Evolutionary conservation across 2,329 filamentous ascomycete species (phyloP).

Genomic region (Teratosphaeria epicoccoides): DNA sequence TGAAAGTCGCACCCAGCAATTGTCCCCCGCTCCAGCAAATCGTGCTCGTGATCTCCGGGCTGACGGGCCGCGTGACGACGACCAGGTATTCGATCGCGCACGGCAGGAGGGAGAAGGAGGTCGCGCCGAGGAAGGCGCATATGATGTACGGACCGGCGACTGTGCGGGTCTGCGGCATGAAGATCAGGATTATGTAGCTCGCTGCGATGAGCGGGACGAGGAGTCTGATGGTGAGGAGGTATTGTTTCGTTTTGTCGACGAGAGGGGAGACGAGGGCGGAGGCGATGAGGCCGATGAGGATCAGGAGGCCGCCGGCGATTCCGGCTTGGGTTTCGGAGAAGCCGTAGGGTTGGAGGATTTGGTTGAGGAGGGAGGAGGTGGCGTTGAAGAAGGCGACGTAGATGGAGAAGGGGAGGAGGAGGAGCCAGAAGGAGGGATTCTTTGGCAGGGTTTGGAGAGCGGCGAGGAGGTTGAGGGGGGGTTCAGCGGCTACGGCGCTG

Average conservation of each 20-base stretch:
- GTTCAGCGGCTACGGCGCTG: conserved; percentile 53
- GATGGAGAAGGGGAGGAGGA: conserved; percentile 68
- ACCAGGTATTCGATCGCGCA: conserved; percentile 78
- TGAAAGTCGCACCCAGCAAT: conserved; percentile 72
- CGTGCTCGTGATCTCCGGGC: conserved; percentile 73
- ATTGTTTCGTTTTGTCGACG: conserved; percentile 74
- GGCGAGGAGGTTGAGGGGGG: conserved; percentile 41
- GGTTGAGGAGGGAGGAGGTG: conserved; percentile 76
- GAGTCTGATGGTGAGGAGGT: conserved; percentile 60
- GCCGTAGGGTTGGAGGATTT: conserved; percentile 77
- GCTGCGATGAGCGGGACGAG: conserved; percentile 61
- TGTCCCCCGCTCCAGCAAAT: conserved; percentile 82
- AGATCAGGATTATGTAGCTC: conserved; percentile 66
- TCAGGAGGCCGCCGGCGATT: conserved; percentile 79
- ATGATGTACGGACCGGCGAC: conserved; percentile 64
- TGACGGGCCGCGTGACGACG: conserved; percentile 77
- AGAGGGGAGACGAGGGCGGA: conserved; percentile 70
- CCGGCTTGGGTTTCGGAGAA: conserved; percentile 77
- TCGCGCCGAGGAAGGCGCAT: conserved; percentile 64
- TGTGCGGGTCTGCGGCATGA: conserved; percentile 56
- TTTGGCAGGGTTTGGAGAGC: conserved; percentile 39
- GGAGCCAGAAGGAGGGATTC: conserved; percentile 66
- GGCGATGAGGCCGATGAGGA: conserved; percentile 71
- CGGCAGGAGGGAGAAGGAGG: conserved; percentile 70
- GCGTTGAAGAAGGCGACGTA: conserved; percentile 94